Percentiles rank a stretch among this genome's conserved stretches.
These are phyloP conservation scores for Umbelopsis ramanniana DNA, from an alignment of 192 early-diverging fungal species.

Conservation along the genomic window DNA sequence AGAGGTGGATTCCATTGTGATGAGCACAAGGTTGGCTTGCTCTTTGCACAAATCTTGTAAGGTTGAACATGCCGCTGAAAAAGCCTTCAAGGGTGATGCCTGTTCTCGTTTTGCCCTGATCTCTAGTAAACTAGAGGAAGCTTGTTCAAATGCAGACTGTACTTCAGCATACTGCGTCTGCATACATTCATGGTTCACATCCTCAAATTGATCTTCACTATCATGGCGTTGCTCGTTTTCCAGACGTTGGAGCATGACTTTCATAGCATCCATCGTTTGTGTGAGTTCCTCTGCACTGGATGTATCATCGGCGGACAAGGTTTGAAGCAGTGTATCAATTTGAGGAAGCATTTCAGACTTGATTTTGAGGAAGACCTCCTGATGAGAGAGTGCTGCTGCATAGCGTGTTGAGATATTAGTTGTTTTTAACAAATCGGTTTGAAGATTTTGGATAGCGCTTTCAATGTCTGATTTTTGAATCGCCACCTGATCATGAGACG, in stretches of 20 bases:
- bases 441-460: no score
- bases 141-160: neutral
- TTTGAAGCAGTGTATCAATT: neutral
- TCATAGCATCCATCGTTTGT: neutral
- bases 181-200: neutral
- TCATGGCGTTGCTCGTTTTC: neutral
- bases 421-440: neutral
- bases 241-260: neutral
- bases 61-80: neutral
- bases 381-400: neutral
- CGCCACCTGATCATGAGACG: neutral
- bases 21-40: neutral
- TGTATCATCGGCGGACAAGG: neutral
- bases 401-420: neutral
- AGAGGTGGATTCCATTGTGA: neutral
- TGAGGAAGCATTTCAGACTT: neutral
- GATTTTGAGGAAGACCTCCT: neutral
- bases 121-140: neutral
- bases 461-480: neutral
- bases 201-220: neutral
- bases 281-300: neutral
- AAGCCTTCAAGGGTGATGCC: neutral
- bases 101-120: neutral
- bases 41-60: conserved; percentile 16
- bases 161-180: neutral